Conservation (phyloP, 2,329 filamentous ascomycete genomes). For the Fusarium sp. region DNA sequence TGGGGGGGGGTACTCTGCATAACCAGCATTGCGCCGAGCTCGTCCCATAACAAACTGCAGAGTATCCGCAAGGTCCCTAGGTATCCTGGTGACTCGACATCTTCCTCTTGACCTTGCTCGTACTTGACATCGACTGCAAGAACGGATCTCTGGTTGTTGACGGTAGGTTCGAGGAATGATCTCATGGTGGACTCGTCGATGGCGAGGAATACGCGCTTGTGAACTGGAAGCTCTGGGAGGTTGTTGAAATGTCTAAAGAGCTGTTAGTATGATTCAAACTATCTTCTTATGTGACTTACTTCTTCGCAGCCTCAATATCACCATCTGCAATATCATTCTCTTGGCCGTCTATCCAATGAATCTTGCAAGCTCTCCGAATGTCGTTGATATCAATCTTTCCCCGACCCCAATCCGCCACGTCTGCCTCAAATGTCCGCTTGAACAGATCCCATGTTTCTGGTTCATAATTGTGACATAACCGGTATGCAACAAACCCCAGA, state of each 20-base stretch:
- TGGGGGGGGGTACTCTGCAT: slow-evolving; percentile 30
- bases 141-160: slow-evolving; percentile 29
- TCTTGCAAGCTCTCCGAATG: slow-evolving; percentile 30
- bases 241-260: slow-evolving; percentile 17
- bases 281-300: slow-evolving; percentile 14
- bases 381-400: slow-evolving; percentile 17
- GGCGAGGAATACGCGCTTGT: slow-evolving; percentile 26
- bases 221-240: neutral
- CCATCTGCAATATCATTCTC: slow-evolving; percentile 31
- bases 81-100: slow-evolving; percentile 36
- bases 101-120: neutral
- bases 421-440: slow-evolving; percentile 44
- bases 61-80: slow-evolving; percentile 39
- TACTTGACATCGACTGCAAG: slow-evolving; percentile 32
- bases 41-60: slow-evolving; percentile 46
- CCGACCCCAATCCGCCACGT: slow-evolving; percentile 46
- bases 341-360: slow-evolving; percentile 44
- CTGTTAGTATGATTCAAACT: neutral
- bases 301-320: slow-evolving; percentile 41
- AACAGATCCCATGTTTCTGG: slow-evolving; percentile 46
- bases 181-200: slow-evolving; percentile 46
- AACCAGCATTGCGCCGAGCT: slow-evolving; percentile 51
- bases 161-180: slow-evolving; percentile 40
- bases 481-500: slow-evolving; percentile 37
- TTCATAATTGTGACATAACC: slow-evolving; percentile 35